These are phyloP conservation scores for Chytriomyces sp. DNA, from an alignment of 192 early-diverging fungal genomes.

Conservation along the genomic window DNA sequence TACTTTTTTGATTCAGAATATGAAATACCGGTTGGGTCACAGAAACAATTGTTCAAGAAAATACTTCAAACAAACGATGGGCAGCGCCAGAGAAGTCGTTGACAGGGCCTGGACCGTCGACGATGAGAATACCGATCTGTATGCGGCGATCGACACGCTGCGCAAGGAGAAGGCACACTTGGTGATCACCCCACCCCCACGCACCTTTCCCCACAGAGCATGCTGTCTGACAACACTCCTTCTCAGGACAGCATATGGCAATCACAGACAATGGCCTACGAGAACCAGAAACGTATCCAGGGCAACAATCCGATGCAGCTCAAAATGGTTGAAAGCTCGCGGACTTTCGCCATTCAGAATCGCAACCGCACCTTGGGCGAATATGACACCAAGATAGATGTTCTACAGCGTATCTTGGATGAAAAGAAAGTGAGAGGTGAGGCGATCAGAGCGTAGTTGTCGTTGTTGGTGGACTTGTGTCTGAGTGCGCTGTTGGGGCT, in stretches of 20 bases:
- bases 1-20: too few species aligned
- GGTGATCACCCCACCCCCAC: not conserved
- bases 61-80: too few species aligned
- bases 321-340: conserved; percentile 27
- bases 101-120: conserved; percentile 6
- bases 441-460: not conserved
- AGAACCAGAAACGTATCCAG: conserved; percentile 17
- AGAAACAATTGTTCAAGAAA: too few species aligned
- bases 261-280: conserved; percentile 9
- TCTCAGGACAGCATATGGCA: not conserved
- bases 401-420: conserved; percentile 12
- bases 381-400: conserved; percentile 16
- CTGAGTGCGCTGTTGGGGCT: not conserved
- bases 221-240: not conserved
- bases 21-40: too few species aligned
- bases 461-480: not conserved
- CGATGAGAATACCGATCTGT: conserved; percentile 20
- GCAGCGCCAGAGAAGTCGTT: not conserved
- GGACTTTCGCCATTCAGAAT: not conserved
- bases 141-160: conserved; percentile 10
- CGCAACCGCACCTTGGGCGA: not conserved
- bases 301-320: conserved; percentile 26
- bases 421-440: conserved; percentile 31
- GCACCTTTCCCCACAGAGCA: not conserved
- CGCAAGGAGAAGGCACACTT: conserved; percentile 21